Evolutionary conservation across 768 basidiomycete species (phyloP).

Genomic region (Boletellus ananiceps): DNA sequence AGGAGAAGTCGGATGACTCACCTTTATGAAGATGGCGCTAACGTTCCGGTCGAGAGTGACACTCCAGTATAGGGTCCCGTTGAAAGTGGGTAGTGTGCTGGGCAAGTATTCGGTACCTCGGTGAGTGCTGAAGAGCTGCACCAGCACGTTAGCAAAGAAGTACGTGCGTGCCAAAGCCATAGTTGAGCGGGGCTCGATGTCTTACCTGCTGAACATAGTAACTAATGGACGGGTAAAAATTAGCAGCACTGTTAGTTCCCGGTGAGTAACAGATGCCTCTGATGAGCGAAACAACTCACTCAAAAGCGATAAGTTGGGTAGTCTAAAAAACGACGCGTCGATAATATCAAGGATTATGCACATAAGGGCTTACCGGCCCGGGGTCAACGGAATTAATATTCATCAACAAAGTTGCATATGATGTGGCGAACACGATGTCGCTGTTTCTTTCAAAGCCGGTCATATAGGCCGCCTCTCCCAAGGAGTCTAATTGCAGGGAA

Average conservation of each 20-base stretch:
- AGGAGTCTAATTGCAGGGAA: conserved; percentile 32
- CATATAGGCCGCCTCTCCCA: conserved; percentile 62
- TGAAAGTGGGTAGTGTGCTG: conserved; percentile 47
- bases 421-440: conserved; percentile 56
- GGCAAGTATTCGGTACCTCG: conserved; percentile 57
- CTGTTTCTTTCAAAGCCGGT: conserved; percentile 57
- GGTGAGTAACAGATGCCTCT: neutral
- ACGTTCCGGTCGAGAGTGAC: conserved; percentile 31
- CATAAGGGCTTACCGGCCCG: conserved; percentile 45
- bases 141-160: neutral
- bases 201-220: conserved; percentile 56
- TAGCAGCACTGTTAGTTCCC: conserved; percentile 36
- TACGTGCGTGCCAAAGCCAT: neutral
- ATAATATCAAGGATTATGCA: neutral
- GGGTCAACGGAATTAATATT: conserved; percentile 40
- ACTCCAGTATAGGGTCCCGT: conserved; percentile 59
- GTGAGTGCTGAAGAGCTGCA: conserved; percentile 57
- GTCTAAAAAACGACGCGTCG: conserved; percentile 23
- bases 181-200: neutral
- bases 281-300: conserved; percentile 37
- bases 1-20: conserved; percentile 4
- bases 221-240: conserved; percentile 52
- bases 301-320: conserved; percentile 54
- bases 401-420: conserved; percentile 53
- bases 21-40: conserved; percentile 53